A percentile compares a stretch with the other conserved stretches of the same genome.
phyloP scores from a whole-genome alignment of 2,329 filamentous ascomycete species.

The Neoarthrinium moseri region DNA sequence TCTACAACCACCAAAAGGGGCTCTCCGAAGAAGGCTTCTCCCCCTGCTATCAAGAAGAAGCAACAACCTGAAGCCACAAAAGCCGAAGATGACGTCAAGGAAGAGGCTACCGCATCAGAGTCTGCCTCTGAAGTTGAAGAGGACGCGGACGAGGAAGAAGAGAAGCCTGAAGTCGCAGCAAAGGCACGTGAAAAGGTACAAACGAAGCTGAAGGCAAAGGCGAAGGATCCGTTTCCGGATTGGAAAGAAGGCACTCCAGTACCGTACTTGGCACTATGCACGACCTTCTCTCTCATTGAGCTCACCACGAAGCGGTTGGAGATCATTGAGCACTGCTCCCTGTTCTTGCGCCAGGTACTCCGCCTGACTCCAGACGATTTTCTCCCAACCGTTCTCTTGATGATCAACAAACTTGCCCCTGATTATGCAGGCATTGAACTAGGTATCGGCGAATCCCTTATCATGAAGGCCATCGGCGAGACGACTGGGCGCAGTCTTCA shows the following conservation, averaged over 20 bases:
- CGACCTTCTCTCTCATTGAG: constrained; percentile 91
- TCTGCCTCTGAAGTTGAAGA: constrained; percentile 47
- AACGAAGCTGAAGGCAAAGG: constrained; percentile 65
- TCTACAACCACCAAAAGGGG: constrained; percentile 25
- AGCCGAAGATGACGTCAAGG: constrained; percentile 39
- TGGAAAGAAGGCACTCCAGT: constrained; percentile 89
- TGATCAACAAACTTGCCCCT: constrained; percentile 97
- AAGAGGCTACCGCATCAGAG: constrained; percentile 41
- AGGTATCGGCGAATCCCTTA: constrained; percentile 96
- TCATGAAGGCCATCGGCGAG: constrained; percentile 98
- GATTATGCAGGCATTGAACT: constrained; percentile 96
- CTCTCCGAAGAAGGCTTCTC: constrained; percentile 15
- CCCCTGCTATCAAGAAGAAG: constrained; percentile 20
- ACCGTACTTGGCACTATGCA: constrained; percentile 91
- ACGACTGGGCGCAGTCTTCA: constrained; percentile 83
- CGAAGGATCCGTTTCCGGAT: constrained; percentile 86
- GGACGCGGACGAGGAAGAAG: constrained; percentile 51
- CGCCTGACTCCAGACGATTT: constrained; percentile 86
- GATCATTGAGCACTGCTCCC: constrained; percentile 84
- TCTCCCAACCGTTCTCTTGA: constrained; percentile 83
- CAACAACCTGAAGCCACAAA: constrained; percentile 21
- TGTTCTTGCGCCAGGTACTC: constrained; percentile 92
- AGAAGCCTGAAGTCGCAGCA: constrained; percentile 69
- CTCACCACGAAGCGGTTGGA: constrained; percentile 89
- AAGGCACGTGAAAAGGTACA: constrained; percentile 82